Conservation (phyloP, 2,329 filamentous ascomycete species). For the Scopulariopsis brevicaulis region DNA sequence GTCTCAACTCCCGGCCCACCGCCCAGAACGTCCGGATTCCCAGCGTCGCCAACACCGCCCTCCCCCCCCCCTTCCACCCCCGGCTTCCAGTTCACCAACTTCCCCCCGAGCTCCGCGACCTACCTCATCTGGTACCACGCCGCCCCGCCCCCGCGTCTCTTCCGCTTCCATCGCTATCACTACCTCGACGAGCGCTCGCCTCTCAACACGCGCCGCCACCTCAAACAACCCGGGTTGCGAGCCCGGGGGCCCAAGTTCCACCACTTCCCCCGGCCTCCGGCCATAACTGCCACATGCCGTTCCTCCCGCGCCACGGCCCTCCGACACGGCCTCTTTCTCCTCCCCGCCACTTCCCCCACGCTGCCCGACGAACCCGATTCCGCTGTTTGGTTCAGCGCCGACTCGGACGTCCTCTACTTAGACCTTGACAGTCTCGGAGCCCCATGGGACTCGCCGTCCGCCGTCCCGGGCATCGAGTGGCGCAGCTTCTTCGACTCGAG, state of each 20-base stretch:
- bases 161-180: conserved; percentile 13
- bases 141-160: conserved; percentile 15
- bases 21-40: not conserved
- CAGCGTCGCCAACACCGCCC: not conserved
- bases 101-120: conserved; percentile 16
- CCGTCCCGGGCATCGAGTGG: conserved; percentile 18
- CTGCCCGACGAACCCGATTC: not conserved
- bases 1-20: not conserved
- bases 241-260: conserved; percentile 9
- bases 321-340: conserved; percentile 14
- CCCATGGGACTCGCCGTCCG: too few species aligned
- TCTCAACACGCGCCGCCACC: not conserved
- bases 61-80: not conserved
- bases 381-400: conserved; percentile 14
- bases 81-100: not conserved
- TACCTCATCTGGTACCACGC: conserved; percentile 17
- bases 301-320: conserved; percentile 15
- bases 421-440: conserved; percentile 12
- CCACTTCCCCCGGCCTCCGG: conserved; percentile 11
- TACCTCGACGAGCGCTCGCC: not conserved
- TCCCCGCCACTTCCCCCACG: conserved; percentile 7
- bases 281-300: conserved; percentile 11
- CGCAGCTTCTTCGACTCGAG: conserved; percentile 16
- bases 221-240: too few species aligned
- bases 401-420: conserved; percentile 17